Percentiles rank a stretch among this genome's conserved stretches.
Evolutionary conservation across 2,329 filamentous ascomycete species (phyloP).

Genomic region (Sporothrix sp.): DNA sequence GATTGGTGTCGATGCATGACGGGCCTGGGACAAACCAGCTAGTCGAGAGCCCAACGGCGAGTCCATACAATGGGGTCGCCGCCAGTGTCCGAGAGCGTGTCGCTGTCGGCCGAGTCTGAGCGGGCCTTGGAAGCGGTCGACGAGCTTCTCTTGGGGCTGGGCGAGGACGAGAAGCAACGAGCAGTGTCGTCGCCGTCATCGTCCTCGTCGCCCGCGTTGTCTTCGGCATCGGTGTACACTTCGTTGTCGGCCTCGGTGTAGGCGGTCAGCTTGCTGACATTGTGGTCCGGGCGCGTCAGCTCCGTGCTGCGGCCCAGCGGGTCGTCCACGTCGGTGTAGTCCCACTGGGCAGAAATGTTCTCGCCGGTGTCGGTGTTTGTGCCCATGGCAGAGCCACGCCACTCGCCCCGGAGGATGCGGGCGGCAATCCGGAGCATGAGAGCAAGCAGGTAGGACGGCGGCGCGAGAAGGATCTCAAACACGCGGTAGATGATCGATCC

Average conservation of each 20-base stretch:
- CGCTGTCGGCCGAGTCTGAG: neutral
- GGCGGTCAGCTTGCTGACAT: neutral
- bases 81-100: conserved; percentile 13
- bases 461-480: conserved; percentile 64
- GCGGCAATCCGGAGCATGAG: conserved; percentile 76
- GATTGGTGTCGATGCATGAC: neutral
- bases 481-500: conserved; percentile 66
- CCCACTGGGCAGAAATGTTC: conserved; percentile 49
- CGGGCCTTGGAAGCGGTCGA: neutral
- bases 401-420: conserved; percentile 56
- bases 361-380: conserved; percentile 41
- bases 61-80: conserved; percentile 16
- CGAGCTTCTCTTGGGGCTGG: conserved; percentile 1
- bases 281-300: neutral
- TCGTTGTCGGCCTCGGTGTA: conserved; percentile 15
- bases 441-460: conserved; percentile 67
- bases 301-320: conserved; percentile 15
- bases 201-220: conserved; percentile 7
- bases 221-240: conserved; percentile 14
- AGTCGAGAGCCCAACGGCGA: conserved; percentile 17
- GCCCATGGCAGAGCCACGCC: conserved; percentile 50
- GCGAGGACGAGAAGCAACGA: neutral
- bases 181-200: conserved; percentile 5
- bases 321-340: conserved; percentile 43
- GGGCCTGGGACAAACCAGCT: neutral